phyloP scores from a whole-genome alignment of 2,329 filamentous ascomycete species.

The Xylaria multiplex region DNA sequence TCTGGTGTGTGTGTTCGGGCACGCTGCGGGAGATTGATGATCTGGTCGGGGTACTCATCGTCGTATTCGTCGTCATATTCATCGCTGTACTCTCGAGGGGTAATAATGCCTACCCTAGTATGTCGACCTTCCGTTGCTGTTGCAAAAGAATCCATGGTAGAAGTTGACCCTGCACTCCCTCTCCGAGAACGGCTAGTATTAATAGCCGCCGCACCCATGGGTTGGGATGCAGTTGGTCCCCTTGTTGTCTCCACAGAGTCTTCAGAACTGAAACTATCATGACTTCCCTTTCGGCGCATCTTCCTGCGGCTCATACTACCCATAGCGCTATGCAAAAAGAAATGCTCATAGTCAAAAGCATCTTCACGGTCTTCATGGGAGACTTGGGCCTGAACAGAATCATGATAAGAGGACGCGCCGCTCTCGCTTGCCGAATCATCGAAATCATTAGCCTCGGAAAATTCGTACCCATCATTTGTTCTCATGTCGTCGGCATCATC shows the following conservation, averaged over 20 bases:
- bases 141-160: slow-evolving; percentile 65
- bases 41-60: slow-evolving; percentile 42
- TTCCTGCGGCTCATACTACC: slow-evolving; percentile 73
- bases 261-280: slow-evolving; percentile 66
- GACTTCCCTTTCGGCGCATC: slow-evolving; percentile 58
- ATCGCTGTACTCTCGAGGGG: slow-evolving; percentile 36
- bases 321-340: slow-evolving; percentile 93
- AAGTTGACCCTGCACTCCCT: slow-evolving; percentile 61
- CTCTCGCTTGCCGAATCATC: slow-evolving; percentile 66
- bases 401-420: slow-evolving; percentile 71
- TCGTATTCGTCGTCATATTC: slow-evolving; percentile 26
- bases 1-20: slow-evolving; percentile 49
- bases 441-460: slow-evolving; percentile 52
- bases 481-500: slow-evolving; percentile 36
- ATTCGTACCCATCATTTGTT: slow-evolving; percentile 48
- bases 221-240: slow-evolving; percentile 53
- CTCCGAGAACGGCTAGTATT: slow-evolving; percentile 51
- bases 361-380: slow-evolving; percentile 94
- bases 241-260: slow-evolving; percentile 71
- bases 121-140: slow-evolving; percentile 63
- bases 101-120: slow-evolving; percentile 42
- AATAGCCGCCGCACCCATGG: slow-evolving; percentile 33
- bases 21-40: slow-evolving; percentile 39
- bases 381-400: slow-evolving; percentile 66
- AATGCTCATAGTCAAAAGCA: slow-evolving; percentile 96